phyloP scores from a whole-genome alignment of 2,329 filamentous ascomycete genomes.

The Aspergillus fructus region DNA sequence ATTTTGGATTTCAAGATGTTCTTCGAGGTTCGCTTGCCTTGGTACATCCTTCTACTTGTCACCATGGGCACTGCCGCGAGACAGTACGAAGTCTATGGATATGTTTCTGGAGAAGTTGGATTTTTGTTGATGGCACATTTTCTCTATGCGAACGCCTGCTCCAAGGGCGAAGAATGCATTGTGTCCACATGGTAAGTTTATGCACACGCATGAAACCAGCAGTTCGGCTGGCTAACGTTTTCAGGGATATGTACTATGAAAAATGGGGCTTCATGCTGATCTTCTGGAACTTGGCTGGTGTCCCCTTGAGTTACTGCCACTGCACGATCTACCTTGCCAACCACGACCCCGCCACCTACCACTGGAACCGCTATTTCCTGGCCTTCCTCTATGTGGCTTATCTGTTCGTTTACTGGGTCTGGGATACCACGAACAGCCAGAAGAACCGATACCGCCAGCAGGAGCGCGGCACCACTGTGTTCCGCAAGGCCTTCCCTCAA shows the following conservation, averaged over 20 bases:
- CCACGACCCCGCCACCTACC: slow-evolving; percentile 74
- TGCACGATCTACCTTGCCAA: slow-evolving; percentile 87
- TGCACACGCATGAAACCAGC: too few relatives aligned
- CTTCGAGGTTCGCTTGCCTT: slow-evolving; percentile 87
- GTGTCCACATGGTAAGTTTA: slow-evolving; percentile 71
- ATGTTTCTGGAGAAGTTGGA: slow-evolving; percentile 78
- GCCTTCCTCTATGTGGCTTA: slow-evolving; percentile 67
- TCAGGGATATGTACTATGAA: slow-evolving; percentile 93
- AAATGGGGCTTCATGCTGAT: slow-evolving; percentile 98
- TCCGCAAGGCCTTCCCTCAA: slow-evolving; percentile 81
- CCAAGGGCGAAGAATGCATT: slow-evolving; percentile 89
- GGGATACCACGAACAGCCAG: slow-evolving; percentile 89
- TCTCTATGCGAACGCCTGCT: slow-evolving; percentile 87
- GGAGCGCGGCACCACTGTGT: slow-evolving; percentile 68
- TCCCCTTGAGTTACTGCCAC: slow-evolving; percentile 89
- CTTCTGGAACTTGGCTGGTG: slow-evolving; percentile 94
- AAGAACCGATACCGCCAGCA: slow-evolving; percentile 87
- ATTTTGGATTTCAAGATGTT: slow-evolving; percentile 94
- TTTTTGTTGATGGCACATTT: slow-evolving; percentile 89
- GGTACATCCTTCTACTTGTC: slow-evolving; percentile 84
- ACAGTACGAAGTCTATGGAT: slow-evolving; percentile 82
- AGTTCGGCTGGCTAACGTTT: slow-evolving; percentile 11
- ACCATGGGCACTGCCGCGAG: slow-evolving; percentile 73
- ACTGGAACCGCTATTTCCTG: slow-evolving; percentile 70
- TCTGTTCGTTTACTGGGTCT: slow-evolving; percentile 82